Evolutionary conservation across 169 alveolate genomes (phyloP).

Genomic region (Eimeria zaria): DNA sequence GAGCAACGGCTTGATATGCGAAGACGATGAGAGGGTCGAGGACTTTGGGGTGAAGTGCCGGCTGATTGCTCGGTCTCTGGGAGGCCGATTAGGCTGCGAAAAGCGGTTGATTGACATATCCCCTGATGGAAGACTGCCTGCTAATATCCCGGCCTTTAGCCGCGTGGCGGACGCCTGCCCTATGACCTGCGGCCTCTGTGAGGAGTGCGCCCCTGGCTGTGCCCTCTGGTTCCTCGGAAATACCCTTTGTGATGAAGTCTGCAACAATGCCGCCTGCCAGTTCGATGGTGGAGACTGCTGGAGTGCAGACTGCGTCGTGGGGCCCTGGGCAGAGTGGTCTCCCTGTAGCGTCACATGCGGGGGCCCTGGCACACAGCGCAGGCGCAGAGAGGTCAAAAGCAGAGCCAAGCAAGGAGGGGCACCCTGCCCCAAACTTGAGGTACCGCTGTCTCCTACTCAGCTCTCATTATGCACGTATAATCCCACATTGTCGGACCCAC

Average conservation of each 20-base stretch:
- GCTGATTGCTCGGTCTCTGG: slow-evolving; percentile 86
- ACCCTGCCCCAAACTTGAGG: slow-evolving; percentile 81
- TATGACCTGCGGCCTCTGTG: slow-evolving; percentile 87
- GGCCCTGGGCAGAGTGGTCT: slow-evolving; percentile 89
- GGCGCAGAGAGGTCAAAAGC: slow-evolving; percentile 82
- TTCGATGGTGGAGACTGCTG: slow-evolving; percentile 91
- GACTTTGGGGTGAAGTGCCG: slow-evolving; percentile 88
- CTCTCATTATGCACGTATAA: background rate
- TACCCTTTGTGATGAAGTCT: slow-evolving; percentile 87
- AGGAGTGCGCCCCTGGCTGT: slow-evolving; percentile 89
- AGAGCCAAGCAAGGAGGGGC: slow-evolving; percentile 85
- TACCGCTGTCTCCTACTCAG: background rate
- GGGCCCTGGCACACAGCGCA: slow-evolving; percentile 79
- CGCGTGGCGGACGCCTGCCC: slow-evolving; percentile 91
- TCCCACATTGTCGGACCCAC: background rate
- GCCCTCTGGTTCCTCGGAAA: slow-evolving; percentile 90
- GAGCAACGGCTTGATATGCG: slow-evolving; percentile 87
- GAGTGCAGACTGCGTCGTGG: slow-evolving; percentile 87
- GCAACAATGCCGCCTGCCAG: slow-evolving; percentile 88
- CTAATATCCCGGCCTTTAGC: slow-evolving; percentile 82
- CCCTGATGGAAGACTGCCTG: slow-evolving; percentile 84
- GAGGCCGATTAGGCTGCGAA: slow-evolving; percentile 88
- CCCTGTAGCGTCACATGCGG: slow-evolving; percentile 87
- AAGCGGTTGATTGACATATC: slow-evolving; percentile 86
- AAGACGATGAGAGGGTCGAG: slow-evolving; percentile 88